Conservation (phyloP, 2,329 filamentous ascomycete species). For the Fonsecaea pedrosoi region DNA sequence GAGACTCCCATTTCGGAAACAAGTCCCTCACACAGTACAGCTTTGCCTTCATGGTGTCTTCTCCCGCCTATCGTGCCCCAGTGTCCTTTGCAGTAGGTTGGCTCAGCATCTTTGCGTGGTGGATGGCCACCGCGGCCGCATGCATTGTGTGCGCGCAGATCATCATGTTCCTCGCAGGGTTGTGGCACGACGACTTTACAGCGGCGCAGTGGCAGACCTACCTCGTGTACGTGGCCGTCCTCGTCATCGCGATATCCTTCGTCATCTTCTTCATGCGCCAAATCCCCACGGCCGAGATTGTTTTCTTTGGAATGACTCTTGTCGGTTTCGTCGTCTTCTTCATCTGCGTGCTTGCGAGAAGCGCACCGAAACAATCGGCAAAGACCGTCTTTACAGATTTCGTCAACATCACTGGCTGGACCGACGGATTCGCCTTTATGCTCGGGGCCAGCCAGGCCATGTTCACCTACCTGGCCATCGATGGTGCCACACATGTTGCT, state of each 20-base stretch:
- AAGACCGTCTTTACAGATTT: slow-evolving; percentile 63
- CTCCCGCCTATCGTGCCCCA: slow-evolving; percentile 24
- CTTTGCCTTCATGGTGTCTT: slow-evolving; percentile 42
- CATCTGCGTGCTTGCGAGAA: slow-evolving; percentile 41
- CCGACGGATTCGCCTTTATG: slow-evolving; percentile 64
- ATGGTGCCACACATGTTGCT: slow-evolving; percentile 41
- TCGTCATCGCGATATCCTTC: slow-evolving; percentile 25
- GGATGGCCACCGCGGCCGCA: slow-evolving; percentile 37
- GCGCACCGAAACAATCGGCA: slow-evolving; percentile 48
- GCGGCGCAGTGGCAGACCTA: slow-evolving; percentile 41
- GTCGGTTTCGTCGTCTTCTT: slow-evolving; percentile 41
- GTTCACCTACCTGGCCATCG: slow-evolving; percentile 41
- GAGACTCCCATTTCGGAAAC: too few relatives aligned
- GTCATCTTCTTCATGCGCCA: slow-evolving; percentile 31
- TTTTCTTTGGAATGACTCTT: slow-evolving; percentile 37
- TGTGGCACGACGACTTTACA: slow-evolving; percentile 35
- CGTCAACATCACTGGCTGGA: slow-evolving; percentile 72
- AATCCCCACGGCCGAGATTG: slow-evolving; percentile 32
- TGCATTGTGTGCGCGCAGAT: slow-evolving; percentile 36
- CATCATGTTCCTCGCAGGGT: slow-evolving; percentile 28
- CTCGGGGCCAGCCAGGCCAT: slow-evolving; percentile 45
- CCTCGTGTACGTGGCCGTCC: slow-evolving; percentile 38
- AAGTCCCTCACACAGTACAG: slow-evolving; percentile 29
- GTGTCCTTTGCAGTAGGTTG: slow-evolving; percentile 41
- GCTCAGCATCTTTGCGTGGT: slow-evolving; percentile 41